Conservation (phyloP, 306 rosid genomes). For the Mucuna pruriens region DNA sequence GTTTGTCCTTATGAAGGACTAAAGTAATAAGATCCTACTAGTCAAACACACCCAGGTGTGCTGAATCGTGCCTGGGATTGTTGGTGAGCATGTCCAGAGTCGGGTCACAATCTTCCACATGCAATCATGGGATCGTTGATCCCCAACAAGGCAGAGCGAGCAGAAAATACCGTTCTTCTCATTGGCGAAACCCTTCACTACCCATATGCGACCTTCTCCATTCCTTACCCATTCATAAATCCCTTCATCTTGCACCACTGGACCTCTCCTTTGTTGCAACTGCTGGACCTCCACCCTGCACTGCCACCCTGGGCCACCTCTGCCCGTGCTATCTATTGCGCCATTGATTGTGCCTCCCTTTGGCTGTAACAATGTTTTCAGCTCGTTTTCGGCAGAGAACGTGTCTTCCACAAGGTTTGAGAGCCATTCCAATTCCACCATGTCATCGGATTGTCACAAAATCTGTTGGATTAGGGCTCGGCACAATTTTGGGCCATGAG, state of each 20-base stretch:
- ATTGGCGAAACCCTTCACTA: background rate
- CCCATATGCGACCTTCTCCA: background rate
- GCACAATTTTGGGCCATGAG: background rate
- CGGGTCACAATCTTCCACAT: background rate
- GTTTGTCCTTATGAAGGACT: background rate
- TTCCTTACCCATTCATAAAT: background rate
- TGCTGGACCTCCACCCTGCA: too few relatives aligned
- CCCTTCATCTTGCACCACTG: background rate
- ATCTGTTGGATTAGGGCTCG: background rate
- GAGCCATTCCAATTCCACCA: background rate
- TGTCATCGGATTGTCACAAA: background rate
- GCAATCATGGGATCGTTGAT: background rate
- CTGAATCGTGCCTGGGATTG: background rate
- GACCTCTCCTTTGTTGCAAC: too few relatives aligned
- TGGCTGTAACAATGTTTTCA: background rate
- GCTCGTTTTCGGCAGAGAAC: background rate
- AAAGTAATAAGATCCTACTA: background rate
- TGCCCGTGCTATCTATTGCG: background rate
- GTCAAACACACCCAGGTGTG: background rate
- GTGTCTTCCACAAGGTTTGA: background rate
- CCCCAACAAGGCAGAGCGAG: background rate
- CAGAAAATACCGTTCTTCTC: background rate
- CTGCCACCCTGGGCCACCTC: background rate
- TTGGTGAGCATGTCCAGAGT: background rate
- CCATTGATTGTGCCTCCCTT: background rate